phyloP scores from a whole-genome alignment of 306 rosid genomes.

The Rubus idaeus region DNA sequence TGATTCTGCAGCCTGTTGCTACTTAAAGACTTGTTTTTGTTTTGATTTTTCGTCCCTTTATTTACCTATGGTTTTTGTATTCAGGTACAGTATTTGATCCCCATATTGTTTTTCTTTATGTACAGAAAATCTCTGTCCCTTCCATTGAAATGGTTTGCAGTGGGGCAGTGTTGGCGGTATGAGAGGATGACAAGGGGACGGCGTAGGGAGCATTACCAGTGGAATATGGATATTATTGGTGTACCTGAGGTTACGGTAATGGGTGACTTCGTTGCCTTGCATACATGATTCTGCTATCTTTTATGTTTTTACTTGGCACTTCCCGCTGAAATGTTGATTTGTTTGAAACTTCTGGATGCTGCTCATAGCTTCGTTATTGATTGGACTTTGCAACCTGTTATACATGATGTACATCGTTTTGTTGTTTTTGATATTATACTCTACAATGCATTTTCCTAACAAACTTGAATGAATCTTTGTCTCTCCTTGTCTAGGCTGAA shows the following conservation, averaged over 20 bases:
- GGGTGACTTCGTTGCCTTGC: conserved; percentile 10
- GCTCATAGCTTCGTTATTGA: background rate
- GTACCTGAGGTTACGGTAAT: conserved; percentile 82
- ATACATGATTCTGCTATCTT: background rate
- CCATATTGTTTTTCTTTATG: conserved; percentile 33
- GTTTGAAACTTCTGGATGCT: background rate
- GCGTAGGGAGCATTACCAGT: conserved; percentile 93
- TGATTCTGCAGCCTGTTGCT: conserved; percentile 29
- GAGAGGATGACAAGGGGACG: conserved; percentile 99
- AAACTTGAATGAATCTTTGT: background rate
- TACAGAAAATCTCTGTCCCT: conserved; percentile 84
- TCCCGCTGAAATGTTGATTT: background rate
- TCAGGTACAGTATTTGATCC: conserved; percentile 44
- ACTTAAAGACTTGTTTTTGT: conserved; percentile 8
- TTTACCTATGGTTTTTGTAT: conserved; percentile 33
- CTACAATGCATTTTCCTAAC: conserved; percentile 12
- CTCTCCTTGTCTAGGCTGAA: conserved; percentile 66
- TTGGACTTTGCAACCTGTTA: background rate
- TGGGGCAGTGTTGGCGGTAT: conserved; percentile 98
- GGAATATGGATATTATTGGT: conserved; percentile 98
- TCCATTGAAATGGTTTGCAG: conserved; percentile 95
- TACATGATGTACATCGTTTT: background rate
- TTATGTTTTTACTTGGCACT: background rate
- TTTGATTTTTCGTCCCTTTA: conserved; percentile 11
- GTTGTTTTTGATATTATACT: background rate